These are phyloP conservation scores for Boletellus deceptivus DNA, from an alignment of 1,284 basidiomycete species.

Conservation along the genomic window DNA sequence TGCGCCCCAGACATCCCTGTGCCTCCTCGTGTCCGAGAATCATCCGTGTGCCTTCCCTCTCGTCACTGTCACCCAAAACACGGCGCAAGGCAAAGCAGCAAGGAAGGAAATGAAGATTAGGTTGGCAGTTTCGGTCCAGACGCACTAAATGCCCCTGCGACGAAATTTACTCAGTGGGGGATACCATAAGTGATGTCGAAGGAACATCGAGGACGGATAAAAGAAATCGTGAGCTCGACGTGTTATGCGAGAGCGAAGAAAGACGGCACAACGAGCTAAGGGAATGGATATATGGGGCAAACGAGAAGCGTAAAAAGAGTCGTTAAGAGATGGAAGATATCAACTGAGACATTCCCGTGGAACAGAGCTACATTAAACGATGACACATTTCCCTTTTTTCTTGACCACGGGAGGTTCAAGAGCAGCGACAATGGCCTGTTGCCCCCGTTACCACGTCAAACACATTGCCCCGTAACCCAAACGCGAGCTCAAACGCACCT, in stretches of 20 bases:
- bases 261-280: conserved; percentile 19
- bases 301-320: conserved; percentile 29
- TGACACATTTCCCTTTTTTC: conserved; percentile 81
- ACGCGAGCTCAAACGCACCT: conserved; percentile 53
- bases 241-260: conserved; percentile 21
- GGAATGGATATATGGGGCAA: conserved; percentile 39
- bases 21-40: conserved; percentile 20
- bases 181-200: conserved; percentile 22
- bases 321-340: conserved; percentile 38
- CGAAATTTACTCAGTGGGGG: conserved; percentile 27
- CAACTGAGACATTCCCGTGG: conserved; percentile 29
- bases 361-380: conserved; percentile 58
- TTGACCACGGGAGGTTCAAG: conserved; percentile 93
- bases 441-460: too few species aligned
- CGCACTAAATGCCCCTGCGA: conserved; percentile 20
- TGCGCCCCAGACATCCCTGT: conserved; percentile 17
- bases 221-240: conserved; percentile 25
- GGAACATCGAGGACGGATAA: conserved; percentile 25
- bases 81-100: conserved; percentile 10
- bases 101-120: conserved; percentile 24
- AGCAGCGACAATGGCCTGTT: conserved; percentile 94
- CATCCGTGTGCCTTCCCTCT: conserved; percentile 13
- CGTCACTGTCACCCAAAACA: conserved; percentile 13
- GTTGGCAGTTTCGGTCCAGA: conserved; percentile 28
- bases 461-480: too few species aligned